These are phyloP conservation scores for Camellia lanceoleosa DNA, from an alignment of 148 eudicot genomes.

Conservation along the genomic window DNA sequence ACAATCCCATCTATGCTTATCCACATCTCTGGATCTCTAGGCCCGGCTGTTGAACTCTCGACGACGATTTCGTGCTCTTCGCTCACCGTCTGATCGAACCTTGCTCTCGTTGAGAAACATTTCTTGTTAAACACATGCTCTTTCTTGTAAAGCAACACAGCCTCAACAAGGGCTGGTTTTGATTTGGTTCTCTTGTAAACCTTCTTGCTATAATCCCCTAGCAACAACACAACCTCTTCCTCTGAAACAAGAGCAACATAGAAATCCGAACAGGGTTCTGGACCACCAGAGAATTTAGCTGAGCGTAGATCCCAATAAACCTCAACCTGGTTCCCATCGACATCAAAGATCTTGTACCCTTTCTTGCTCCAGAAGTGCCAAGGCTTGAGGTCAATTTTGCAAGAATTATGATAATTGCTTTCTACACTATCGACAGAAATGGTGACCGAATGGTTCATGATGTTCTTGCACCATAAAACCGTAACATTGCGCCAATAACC, in stretches of 20 bases:
- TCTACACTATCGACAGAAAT: constrained; percentile 57
- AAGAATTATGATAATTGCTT: constrained; percentile 35
- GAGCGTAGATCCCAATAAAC: constrained; percentile 81
- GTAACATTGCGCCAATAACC: constrained; percentile 80
- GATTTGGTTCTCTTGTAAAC: constrained; percentile 76
- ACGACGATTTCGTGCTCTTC: constrained; percentile 47
- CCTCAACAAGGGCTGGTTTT: constrained; percentile 56
- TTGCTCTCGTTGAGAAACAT: constrained; percentile 46
- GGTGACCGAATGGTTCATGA: constrained; percentile 52
- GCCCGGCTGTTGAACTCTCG: constrained; percentile 40
- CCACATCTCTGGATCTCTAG: constrained; percentile 54
- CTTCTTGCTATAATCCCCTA: constrained; percentile 72
- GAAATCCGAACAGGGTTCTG: constrained; percentile 70
- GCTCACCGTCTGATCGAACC: constrained; percentile 29
- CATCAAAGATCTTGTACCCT: constrained; percentile 65
- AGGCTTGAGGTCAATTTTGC: constrained; percentile 84
- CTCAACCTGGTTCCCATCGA: constrained; percentile 56
- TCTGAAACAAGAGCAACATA: constrained; percentile 72
- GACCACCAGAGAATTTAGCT: constrained; percentile 66
- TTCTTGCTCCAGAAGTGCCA: constrained; percentile 93
- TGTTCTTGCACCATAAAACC: constrained; percentile 62
- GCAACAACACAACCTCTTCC: constrained; percentile 67
- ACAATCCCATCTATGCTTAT: constrained; percentile 55
- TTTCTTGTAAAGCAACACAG: constrained; percentile 51
- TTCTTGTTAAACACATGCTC: constrained; percentile 59